These are phyloP conservation scores for Boletus tomentosulus DNA, from an alignment of 768 basidiomycete genomes.

Conservation along the genomic window DNA sequence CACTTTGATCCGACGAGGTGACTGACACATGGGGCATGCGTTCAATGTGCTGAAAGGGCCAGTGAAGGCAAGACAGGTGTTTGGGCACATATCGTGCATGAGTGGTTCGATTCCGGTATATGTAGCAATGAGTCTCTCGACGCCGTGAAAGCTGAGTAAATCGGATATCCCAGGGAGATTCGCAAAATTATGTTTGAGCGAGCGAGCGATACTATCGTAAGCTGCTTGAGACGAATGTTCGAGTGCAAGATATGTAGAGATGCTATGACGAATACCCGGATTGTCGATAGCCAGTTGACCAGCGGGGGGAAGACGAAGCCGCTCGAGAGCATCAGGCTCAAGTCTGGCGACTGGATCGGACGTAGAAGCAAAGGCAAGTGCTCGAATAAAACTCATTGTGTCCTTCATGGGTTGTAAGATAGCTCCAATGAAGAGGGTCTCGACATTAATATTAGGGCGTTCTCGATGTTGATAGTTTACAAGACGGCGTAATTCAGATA, in stretches of 20 bases:
- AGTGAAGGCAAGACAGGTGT: slow-evolving; percentile 39
- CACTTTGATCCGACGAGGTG: slow-evolving; percentile 26
- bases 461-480: too few species aligned
- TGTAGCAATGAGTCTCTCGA: background rate
- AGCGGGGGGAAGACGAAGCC: too few species aligned
- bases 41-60: slow-evolving; percentile 31
- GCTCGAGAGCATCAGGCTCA: too few species aligned
- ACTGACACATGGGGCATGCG: slow-evolving; percentile 29
- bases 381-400: too few species aligned
- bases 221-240: background rate
- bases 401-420: too few species aligned
- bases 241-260: background rate
- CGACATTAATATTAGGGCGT: too few species aligned
- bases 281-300: background rate
- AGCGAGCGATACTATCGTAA: background rate
- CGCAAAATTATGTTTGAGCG: background rate
- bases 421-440: too few species aligned
- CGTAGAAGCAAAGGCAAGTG: too few species aligned
- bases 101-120: slow-evolving; percentile 32
- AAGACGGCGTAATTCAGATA: too few species aligned
- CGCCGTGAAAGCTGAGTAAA: background rate
- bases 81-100: slow-evolving; percentile 39
- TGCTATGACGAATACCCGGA: background rate
- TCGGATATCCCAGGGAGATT: background rate
- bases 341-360: too few species aligned